These are phyloP conservation scores for Rusavskia elegans DNA, from an alignment of 495 filamentous ascomycete genomes.

Conservation along the genomic window DNA sequence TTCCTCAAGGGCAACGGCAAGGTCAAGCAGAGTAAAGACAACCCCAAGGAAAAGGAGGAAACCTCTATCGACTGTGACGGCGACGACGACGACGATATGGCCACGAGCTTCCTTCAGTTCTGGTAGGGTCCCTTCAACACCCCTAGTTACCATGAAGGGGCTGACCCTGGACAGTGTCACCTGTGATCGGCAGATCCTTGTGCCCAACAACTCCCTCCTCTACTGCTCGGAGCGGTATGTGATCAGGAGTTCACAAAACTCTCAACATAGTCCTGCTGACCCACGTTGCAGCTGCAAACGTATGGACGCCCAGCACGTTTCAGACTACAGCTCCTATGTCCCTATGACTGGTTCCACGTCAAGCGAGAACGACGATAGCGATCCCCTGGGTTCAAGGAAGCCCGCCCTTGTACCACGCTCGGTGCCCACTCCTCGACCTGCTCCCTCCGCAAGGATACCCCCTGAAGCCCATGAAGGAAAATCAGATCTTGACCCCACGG, in stretches of 20 bases:
- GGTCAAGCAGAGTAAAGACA: neutral
- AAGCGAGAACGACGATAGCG: conserved; percentile 21
- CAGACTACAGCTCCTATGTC: conserved; percentile 16
- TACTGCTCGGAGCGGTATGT: conserved; percentile 41
- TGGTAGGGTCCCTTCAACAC: conserved; percentile 28
- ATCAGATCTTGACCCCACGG: conserved; percentile 39
- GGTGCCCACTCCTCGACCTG: conserved; percentile 12
- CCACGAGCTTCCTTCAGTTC: conserved; percentile 47
- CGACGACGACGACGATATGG: conserved; percentile 40
- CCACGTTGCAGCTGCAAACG: conserved; percentile 30
- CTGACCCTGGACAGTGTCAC: conserved; percentile 27
- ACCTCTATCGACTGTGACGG: neutral
- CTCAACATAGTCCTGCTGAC: neutral
- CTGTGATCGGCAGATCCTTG: conserved; percentile 52
- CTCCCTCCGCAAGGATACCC: conserved; percentile 26
- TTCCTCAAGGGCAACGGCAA: conserved; percentile 1
- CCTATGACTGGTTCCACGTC: conserved; percentile 19
- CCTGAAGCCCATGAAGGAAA: conserved; percentile 22
- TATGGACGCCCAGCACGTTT: conserved; percentile 32
- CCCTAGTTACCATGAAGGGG: too few species aligned
- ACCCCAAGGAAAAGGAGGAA: conserved; percentile 3
- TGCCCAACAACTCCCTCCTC: conserved; percentile 43
- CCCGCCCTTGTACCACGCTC: conserved; percentile 27
- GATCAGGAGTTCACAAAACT: conserved; percentile 1
- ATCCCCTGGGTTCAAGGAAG: conserved; percentile 4